Percentiles rank a stretch among this genome's conserved stretches.
phyloP scores from a whole-genome alignment of 306 rosid species.

The Begonia fuchsioides region DNA sequence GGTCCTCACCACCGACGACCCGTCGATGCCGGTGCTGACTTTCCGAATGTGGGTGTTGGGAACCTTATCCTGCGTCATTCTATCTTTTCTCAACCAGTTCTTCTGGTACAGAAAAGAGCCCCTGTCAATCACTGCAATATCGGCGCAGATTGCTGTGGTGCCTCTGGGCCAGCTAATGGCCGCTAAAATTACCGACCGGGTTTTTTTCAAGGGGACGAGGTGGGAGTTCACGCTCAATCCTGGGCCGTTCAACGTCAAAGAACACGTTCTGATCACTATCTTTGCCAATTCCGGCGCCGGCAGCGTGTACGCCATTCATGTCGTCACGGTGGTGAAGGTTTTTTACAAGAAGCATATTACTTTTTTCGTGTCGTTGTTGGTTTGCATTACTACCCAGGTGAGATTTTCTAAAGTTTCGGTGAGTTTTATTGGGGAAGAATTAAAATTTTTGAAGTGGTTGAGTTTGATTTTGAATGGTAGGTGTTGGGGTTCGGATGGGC shows the following conservation, averaged over 20 bases:
- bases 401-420: neutral
- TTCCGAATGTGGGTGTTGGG: conserved; percentile 92
- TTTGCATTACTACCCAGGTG: conserved; percentile 78
- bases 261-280: conserved; percentile 83
- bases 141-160: conserved; percentile 87
- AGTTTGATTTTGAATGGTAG: conserved; percentile 28
- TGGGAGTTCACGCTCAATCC: conserved; percentile 73
- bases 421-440: neutral
- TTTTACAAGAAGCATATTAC: conserved; percentile 42
- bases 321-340: conserved; percentile 65
- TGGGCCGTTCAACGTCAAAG: conserved; percentile 85
- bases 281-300: conserved; percentile 96
- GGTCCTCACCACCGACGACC: conserved; percentile 58
- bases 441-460: neutral
- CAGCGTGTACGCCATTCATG: conserved; percentile 76
- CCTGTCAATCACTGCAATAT: conserved; percentile 63
- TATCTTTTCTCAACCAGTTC: conserved; percentile 84
- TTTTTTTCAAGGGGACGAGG: conserved; percentile 36
- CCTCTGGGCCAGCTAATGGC: conserved; percentile 91
- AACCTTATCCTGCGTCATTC: conserved; percentile 42
- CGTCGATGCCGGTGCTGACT: conserved; percentile 53
- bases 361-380: conserved; percentile 56
- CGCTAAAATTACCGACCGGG: conserved; percentile 27
- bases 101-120: conserved; percentile 90
- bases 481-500: conserved; percentile 98